A percentile compares a stretch with the other conserved stretches of the same genome.
These are phyloP conservation scores for Sporobolus alterniflorus DNA, from an alignment of 202 grass and related monocot genomes.

Conservation along the genomic window DNA sequence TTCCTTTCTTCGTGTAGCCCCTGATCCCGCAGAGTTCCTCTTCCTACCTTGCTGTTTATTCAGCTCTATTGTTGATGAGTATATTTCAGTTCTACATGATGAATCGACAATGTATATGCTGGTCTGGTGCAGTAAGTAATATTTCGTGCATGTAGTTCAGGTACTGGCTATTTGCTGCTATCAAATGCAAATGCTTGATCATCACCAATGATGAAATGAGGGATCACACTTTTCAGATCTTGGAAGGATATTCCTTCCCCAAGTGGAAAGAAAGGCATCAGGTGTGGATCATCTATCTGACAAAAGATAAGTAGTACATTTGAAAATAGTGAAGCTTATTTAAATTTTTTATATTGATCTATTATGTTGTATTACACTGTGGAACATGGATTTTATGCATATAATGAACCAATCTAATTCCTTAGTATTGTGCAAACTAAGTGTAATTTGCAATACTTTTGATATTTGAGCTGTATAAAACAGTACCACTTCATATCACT, in stretches of 20 bases:
- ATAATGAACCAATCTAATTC: neutral
- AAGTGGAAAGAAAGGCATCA: slow-evolving; percentile 91
- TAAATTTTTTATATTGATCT: slow-evolving; percentile 24
- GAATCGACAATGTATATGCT: slow-evolving; percentile 9
- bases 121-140: slow-evolving; percentile 38
- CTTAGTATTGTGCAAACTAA: neutral
- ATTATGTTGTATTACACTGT: neutral
- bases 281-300: slow-evolving; percentile 47
- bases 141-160: slow-evolving; percentile 55
- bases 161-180: slow-evolving; percentile 85
- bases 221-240: slow-evolving; percentile 76
- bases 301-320: neutral
- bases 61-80: neutral
- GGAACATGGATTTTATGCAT: neutral
- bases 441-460: slow-evolving; percentile 10
- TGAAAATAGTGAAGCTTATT: neutral
- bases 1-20: too few species aligned
- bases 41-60: neutral
- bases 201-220: slow-evolving; percentile 93
- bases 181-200: slow-evolving; percentile 80
- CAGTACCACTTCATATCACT: slow-evolving; percentile 1
- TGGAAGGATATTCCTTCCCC: slow-evolving; percentile 67
- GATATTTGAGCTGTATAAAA: slow-evolving; percentile 2
- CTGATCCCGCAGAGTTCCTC: too few species aligned
- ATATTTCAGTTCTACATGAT: neutral